Conservation (phyloP, 129 eudicot genomes). For the Tagetes erecta region DNA sequence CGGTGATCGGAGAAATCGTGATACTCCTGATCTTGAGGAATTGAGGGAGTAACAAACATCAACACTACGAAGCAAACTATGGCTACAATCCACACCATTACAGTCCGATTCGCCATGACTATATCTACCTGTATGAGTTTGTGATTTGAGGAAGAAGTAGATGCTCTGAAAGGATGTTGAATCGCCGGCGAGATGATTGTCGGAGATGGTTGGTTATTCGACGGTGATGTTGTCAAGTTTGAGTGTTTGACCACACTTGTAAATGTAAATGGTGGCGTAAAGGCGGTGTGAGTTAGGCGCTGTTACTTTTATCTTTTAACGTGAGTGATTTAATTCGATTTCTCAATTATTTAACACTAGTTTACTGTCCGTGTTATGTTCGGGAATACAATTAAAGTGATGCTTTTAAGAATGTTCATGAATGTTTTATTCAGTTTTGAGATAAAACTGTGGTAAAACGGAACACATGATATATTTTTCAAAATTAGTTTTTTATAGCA, state of each 20-base stretch:
- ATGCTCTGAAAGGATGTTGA: not conserved
- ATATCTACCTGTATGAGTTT: conserved; percentile 3
- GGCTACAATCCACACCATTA: conserved; percentile 58
- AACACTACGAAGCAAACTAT: conserved; percentile 58
- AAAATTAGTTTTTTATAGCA: too few relatives aligned
- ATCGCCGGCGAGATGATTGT: conserved; percentile 26
- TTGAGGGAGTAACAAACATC: conserved; percentile 76
- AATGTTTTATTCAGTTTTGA: too few relatives aligned
- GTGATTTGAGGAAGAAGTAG: conserved; percentile 14
- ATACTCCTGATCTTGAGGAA: conserved; percentile 79
- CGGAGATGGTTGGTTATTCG: conserved; percentile 22
- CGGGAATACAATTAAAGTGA: too few relatives aligned
- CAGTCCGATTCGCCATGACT: conserved; percentile 36
- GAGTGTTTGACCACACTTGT: not conserved
- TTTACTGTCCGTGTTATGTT: too few relatives aligned
- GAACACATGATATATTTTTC: too few relatives aligned
- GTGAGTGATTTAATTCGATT: too few relatives aligned
- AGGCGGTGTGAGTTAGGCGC: not conserved
- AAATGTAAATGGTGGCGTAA: not conserved
- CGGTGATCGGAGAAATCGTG: conserved; percentile 87
- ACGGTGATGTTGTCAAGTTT: conserved; percentile 5
- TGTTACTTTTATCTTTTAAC: too few relatives aligned
- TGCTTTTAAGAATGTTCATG: too few relatives aligned
- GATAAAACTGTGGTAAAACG: too few relatives aligned
- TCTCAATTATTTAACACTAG: too few relatives aligned